These are phyloP conservation scores for Pseudohyphozyma bogoriensis DNA, from an alignment of 768 basidiomycete species.

Conservation along the genomic window DNA sequence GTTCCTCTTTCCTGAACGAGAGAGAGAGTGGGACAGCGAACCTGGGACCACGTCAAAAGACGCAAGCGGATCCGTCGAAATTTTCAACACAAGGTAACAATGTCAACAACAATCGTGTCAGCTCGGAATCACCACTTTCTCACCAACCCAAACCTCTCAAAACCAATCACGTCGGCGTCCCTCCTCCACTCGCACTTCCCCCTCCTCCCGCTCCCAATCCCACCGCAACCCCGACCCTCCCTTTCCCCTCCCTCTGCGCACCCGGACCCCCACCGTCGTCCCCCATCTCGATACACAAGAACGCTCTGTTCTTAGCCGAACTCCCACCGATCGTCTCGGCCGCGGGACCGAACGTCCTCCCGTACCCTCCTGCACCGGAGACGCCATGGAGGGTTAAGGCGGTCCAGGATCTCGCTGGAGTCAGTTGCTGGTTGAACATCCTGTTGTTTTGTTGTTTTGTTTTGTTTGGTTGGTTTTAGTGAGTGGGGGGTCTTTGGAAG, in stretches of 20 bases:
- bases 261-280: background rate
- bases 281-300: conserved; percentile 9
- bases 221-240: too few species aligned
- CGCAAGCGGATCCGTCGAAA: too few species aligned
- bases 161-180: background rate
- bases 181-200: background rate
- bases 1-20: too few species aligned
- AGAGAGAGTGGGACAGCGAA: too few species aligned
- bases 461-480: conserved; percentile 4
- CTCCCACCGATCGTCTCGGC: background rate
- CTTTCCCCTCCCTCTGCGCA: background rate
- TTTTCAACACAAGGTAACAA: too few species aligned
- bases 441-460: background rate
- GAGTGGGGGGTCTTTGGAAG: background rate
- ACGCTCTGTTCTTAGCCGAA: background rate
- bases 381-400: conserved; percentile 7
- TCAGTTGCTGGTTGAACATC: background rate
- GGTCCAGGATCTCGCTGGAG: background rate
- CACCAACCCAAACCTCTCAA: background rate
- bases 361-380: background rate
- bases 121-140: background rate
- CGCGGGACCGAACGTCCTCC: background rate
- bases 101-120: background rate
- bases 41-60: too few species aligned
- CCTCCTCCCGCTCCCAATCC: too few species aligned